Conservation (phyloP, 805 yeast genomes). For the Yamadazyma kitorensis region DNA sequence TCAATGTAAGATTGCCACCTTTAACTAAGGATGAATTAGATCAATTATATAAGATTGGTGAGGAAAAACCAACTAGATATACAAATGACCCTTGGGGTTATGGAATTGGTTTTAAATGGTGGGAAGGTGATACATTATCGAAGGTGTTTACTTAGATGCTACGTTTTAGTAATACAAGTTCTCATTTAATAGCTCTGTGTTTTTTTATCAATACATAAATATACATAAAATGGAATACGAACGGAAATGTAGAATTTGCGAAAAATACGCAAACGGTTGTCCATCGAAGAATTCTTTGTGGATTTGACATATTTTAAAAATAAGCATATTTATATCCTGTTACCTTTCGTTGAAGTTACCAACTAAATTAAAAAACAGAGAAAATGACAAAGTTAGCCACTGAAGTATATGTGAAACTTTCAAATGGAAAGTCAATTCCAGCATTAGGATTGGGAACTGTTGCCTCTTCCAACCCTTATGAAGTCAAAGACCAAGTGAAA, state of each 20-base stretch:
- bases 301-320: no score
- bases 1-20: conserved; percentile 31
- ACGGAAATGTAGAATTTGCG: no score
- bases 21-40: conserved; percentile 36
- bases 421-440: conserved; percentile 59
- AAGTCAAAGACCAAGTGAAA: conserved; percentile 53
- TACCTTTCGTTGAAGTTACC: no score
- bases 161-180: no score
- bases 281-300: no score
- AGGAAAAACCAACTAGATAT: conserved; percentile 28
- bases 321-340: no score
- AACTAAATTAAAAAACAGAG: no score
- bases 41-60: conserved; percentile 29
- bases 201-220: no score
- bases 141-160: not conserved
- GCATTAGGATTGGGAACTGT: conserved; percentile 62
- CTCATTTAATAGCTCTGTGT: no score
- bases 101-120: conserved; percentile 35
- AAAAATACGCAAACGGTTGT: no score
- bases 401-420: conserved; percentile 42
- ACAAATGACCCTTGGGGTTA: conserved; percentile 35
- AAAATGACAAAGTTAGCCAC: conserved; percentile 22
- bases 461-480: conserved; percentile 20
- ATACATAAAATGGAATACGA: no score
- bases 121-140: conserved; percentile 44